Percentiles rank a stretch among this genome's conserved stretches.
Conservation (phyloP, 441 rosid genomes). For the Viola pubescens region DNA sequence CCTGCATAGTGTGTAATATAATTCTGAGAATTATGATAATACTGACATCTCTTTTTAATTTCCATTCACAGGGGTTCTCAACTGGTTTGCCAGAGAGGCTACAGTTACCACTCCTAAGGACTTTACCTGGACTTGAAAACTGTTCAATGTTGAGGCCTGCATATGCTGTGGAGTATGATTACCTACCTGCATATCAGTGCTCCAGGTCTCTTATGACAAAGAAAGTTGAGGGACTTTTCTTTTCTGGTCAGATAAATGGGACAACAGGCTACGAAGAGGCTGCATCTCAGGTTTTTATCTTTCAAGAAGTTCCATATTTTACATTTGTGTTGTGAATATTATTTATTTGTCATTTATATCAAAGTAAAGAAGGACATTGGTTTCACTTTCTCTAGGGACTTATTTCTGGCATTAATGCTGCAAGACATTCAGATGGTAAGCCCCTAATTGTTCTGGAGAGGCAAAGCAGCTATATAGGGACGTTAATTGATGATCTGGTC, state of each 20-base stretch:
- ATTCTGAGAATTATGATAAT: neutral
- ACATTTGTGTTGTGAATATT: neutral
- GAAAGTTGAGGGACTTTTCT: conserved; percentile 86
- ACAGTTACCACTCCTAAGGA: conserved; percentile 89
- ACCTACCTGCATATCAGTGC: conserved; percentile 93
- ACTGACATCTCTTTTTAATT: neutral
- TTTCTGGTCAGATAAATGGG: conserved; percentile 98
- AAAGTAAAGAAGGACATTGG: no score
- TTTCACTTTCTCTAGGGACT: conserved; percentile 46
- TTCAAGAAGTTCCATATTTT: conserved; percentile 13
- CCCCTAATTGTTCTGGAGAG: conserved; percentile 85
- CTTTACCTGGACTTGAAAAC: conserved; percentile 93
- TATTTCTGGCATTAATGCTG: conserved; percentile 91
- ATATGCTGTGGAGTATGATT: conserved; percentile 98
- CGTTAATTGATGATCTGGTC: conserved; percentile 88
- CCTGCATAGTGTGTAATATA: no score
- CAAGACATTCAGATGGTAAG: conserved; percentile 79
- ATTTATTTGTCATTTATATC: neutral
- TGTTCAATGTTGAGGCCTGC: conserved; percentile 98
- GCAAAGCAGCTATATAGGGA: conserved; percentile 92
- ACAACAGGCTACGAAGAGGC: conserved; percentile 99
- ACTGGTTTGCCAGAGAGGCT: conserved; percentile 94
- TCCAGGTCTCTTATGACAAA: conserved; percentile 94
- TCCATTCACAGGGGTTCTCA: conserved; percentile 74
- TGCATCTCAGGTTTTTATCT: conserved; percentile 76